Evolutionary conservation across 768 basidiomycete genomes (phyloP), one percentile per base, ranked within the genome.

Genomic region (Pleurotus citrinopileatus): DNA sequence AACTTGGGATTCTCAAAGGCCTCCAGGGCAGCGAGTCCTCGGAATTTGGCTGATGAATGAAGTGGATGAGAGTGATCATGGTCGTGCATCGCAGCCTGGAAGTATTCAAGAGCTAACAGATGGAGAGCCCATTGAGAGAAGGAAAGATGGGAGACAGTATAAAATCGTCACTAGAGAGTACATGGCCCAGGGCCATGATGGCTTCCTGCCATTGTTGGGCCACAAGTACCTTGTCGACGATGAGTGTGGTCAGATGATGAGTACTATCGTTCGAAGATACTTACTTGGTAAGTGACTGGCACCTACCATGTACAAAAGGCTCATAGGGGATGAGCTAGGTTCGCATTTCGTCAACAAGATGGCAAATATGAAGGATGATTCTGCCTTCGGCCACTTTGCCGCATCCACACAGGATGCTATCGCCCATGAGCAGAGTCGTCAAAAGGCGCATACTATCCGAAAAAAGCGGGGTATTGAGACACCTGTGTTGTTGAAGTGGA

Each of bases 141-240:
- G 75, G 40, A 71, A 70, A 42, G 75, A 72, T 2, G 83, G 82
- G 1, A 74, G 77, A 60, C 84, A 72, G 56, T 95, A 94, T 68
- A 85, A 77, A 44, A 77, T 97, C 26, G 86, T 95, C 28, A 93
- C 91, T n/a, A 74, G 92, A 61, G 81, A 92, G 53, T 97, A 95
- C 61, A 79, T 95, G 87, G 83, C 86, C 2, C 72, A 82, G 58
- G 91, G 90, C 0, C 89, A 92, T 59, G 93, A 95, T 61, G 94
- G 94, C 0, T 97, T 84, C 67, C 68, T 70, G 0, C 76, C 85
- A 1, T 73, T 96, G 27, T 82, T 82, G 58, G 83, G 81, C 17
- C 75, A 81, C 19, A 75, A 75, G 55, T 84, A 83, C 60, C 78
- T 95, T 36, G 77, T 95, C 22, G 91, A 94, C 61, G 86, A 92